phyloP scores from a whole-genome alignment of 352 stramenopile genomes.

The Phytophthora sp. region DNA sequence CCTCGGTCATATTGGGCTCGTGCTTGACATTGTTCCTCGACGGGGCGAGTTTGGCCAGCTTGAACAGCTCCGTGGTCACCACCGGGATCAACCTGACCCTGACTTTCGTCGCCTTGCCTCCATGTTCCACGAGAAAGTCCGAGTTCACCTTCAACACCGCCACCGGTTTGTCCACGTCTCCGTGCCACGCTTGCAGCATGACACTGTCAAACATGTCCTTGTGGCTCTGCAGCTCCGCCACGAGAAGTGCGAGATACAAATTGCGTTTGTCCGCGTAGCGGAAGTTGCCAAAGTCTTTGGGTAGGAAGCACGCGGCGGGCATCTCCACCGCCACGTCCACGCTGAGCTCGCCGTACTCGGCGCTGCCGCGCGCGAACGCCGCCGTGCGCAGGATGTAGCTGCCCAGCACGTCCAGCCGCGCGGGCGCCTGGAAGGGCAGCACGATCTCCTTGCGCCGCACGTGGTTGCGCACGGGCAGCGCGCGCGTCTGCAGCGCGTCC shows the following conservation, averaged over 20 bases:
- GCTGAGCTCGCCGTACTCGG: conserved; percentile 61
- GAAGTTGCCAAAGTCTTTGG: conserved; percentile 92
- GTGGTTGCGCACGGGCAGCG: conserved; percentile 70
- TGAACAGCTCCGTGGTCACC: conserved; percentile 74
- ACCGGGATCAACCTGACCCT: conserved; percentile 79
- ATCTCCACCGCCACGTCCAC: conserved; percentile 89
- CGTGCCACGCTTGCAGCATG: conserved; percentile 69
- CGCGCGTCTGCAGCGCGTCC: conserved; percentile 62
- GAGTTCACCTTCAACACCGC: conserved; percentile 56
- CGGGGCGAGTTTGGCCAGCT: conserved; percentile 78
- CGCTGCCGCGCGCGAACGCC: conserved; percentile 44
- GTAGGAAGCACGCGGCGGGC: conserved; percentile 77
- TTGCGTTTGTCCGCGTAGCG: conserved; percentile 90
- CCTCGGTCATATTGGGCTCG: conserved; percentile 71
- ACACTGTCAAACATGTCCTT: conserved; percentile 57
- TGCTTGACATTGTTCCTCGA: conserved; percentile 88
- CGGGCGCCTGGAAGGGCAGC: conserved; percentile 79
- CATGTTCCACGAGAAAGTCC: conserved; percentile 41
- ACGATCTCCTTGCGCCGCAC: conserved; percentile 87
- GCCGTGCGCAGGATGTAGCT: conserved; percentile 90
- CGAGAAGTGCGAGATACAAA: conserved; percentile 84
- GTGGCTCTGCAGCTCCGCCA: conserved; percentile 54
- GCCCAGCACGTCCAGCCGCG: conserved; percentile 83
- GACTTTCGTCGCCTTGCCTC: conserved; percentile 61
- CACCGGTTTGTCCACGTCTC: conserved; percentile 83